These are phyloP conservation scores for Gossypium anomalum DNA, from an alignment of 345 rosid species.

Conservation along the genomic window DNA sequence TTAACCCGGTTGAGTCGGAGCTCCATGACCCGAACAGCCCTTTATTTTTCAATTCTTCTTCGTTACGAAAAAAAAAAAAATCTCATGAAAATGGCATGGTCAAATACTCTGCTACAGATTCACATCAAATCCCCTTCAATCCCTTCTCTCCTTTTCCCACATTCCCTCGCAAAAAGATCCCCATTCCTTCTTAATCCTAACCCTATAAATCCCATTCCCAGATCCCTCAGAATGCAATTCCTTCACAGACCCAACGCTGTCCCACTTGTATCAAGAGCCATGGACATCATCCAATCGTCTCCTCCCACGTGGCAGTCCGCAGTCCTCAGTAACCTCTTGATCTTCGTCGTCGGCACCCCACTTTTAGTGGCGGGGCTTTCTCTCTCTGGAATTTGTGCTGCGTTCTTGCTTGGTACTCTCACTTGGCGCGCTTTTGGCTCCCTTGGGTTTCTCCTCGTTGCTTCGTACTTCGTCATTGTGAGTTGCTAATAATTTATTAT, in stretches of 20 bases:
- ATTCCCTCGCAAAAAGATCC: slow-evolving; percentile 20
- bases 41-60: not conserved
- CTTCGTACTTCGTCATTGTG: slow-evolving; percentile 63
- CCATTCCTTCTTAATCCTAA: slow-evolving; percentile 8
- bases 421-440: slow-evolving; percentile 96
- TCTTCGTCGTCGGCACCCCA: slow-evolving; percentile 74
- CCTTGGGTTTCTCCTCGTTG: slow-evolving; percentile 81
- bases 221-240: slow-evolving; percentile 23
- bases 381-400: slow-evolving; percentile 67
- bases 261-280: slow-evolving; percentile 48
- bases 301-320: slow-evolving; percentile 87
- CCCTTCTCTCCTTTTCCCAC: slow-evolving; percentile 19
- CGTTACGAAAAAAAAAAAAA: not conserved
- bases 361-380: slow-evolving; percentile 78
- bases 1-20: not conserved
- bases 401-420: slow-evolving; percentile 81
- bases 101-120: slow-evolving; percentile 26
- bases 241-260: slow-evolving; percentile 28
- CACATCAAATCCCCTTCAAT: slow-evolving; percentile 19
- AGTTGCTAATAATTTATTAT: slow-evolving; percentile 10
- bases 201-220: slow-evolving; percentile 6
- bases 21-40: not conserved
- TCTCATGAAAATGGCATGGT: slow-evolving; percentile 37
- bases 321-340: slow-evolving; percentile 61
- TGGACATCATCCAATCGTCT: slow-evolving; percentile 47